Conservation (phyloP, 768 basidiomycete species). For the Termitomyces sp. region DNA sequence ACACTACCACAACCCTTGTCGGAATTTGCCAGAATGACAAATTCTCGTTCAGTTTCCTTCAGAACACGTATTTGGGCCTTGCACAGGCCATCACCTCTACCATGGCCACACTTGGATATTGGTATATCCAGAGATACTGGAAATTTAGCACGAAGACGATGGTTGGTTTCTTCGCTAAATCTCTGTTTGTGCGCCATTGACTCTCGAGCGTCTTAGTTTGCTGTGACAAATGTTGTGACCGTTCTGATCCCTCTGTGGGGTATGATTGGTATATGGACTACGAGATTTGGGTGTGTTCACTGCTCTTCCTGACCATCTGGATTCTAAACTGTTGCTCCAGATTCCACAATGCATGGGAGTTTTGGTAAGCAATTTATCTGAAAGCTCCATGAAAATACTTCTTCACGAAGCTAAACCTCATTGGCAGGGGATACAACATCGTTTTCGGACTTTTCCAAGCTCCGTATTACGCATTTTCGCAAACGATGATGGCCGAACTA, state of each 20-base stretch:
- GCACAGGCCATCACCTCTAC: conserved; percentile 77
- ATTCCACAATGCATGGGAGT: conserved; percentile 85
- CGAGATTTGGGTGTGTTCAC: conserved; percentile 58
- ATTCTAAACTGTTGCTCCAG: conserved; percentile 24
- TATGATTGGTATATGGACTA: conserved; percentile 83
- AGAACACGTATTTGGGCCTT: conserved; percentile 78
- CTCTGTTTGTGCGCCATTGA: neutral
- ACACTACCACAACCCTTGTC: conserved; percentile 76
- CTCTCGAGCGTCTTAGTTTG: conserved; percentile 45
- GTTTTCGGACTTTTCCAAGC: conserved; percentile 82
- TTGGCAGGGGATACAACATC: conserved; percentile 70
- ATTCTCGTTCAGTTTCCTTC: conserved; percentile 77
- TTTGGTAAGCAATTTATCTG: conserved; percentile 52
- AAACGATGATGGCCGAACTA: conserved; percentile 89
- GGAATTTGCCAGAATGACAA: conserved; percentile 79
- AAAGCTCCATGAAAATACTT: neutral
- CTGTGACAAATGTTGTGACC: conserved; percentile 73
- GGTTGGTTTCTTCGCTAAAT: conserved; percentile 39
- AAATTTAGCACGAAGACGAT: conserved; percentile 81
- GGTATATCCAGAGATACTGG: conserved; percentile 80
- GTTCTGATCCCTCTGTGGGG: conserved; percentile 84
- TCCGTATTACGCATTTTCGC: conserved; percentile 84
- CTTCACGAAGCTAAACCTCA: neutral
- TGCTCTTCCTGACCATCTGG: neutral
- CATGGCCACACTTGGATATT: conserved; percentile 70